Evolutionary conservation across 805 yeast species (phyloP).

Genomic region (Cyberlindnera saturnus): DNA sequence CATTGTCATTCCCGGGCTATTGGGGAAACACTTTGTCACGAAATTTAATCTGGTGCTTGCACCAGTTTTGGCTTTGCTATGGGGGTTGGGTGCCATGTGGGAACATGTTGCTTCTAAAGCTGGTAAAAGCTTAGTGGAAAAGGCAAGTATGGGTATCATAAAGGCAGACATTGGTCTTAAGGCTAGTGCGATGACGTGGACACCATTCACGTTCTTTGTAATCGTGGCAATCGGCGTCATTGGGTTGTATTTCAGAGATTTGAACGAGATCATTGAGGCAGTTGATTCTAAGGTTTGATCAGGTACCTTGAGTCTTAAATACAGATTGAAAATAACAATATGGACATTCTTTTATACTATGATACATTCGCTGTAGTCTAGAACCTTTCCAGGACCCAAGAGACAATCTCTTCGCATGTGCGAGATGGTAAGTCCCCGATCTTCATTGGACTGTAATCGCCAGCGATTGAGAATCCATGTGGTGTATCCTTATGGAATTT

Average conservation of each 20-base stretch:
- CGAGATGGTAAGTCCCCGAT: conserved; percentile 27
- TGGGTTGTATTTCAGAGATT: conserved; percentile 29
- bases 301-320: neutral
- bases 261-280: conserved; percentile 19
- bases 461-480: conserved; percentile 36
- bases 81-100: conserved; percentile 67
- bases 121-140: conserved; percentile 36
- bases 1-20: conserved; percentile 42
- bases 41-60: conserved; percentile 28
- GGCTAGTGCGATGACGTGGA: conserved; percentile 58
- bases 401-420: conserved; percentile 13
- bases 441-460: conserved; percentile 29
- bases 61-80: conserved; percentile 35
- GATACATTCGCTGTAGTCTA: neutral
- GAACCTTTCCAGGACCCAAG: conserved; percentile 19
- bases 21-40: conserved; percentile 28
- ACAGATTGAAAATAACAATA: neutral
- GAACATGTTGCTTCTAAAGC: conserved; percentile 50
- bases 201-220: conserved; percentile 43
- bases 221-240: conserved; percentile 35
- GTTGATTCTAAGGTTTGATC: conserved; percentile 15
- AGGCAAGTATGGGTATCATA: conserved; percentile 46
- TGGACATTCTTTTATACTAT: neutral
- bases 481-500: conserved; percentile 25
- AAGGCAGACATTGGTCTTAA: conserved; percentile 39